A percentile compares a stretch with the other conserved stretches of the same genome.
These are phyloP conservation scores for Aspergillus nanangensis DNA, from an alignment of 495 filamentous ascomycete species.

Conservation along the genomic window DNA sequence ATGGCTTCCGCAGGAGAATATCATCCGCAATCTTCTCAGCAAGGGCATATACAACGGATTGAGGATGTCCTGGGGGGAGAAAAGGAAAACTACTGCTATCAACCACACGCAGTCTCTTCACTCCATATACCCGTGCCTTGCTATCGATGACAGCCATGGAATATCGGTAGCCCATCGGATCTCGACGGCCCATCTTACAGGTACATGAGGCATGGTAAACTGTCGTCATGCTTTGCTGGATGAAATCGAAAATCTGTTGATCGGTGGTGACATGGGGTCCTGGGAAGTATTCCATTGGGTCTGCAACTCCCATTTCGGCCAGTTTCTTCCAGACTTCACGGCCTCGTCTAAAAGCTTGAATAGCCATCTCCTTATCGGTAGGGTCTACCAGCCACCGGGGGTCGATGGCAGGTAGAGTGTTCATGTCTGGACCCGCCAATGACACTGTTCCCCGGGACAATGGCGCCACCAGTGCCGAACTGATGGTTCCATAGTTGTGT, in stretches of 20 bases:
- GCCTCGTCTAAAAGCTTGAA: constrained; percentile 39
- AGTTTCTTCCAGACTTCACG: constrained; percentile 27
- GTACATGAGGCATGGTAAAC: constrained; percentile 48
- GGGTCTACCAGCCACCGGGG: constrained; percentile 41
- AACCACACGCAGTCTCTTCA: constrained; percentile 46
- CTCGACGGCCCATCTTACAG: constrained; percentile 42
- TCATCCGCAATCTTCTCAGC: constrained; percentile 56
- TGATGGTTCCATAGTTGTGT: constrained; percentile 40
- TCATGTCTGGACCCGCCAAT: constrained; percentile 31
- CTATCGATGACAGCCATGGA: constrained; percentile 47
- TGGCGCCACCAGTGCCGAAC: constrained; percentile 38
- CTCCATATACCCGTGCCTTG: constrained; percentile 41
- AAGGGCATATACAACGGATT: constrained; percentile 41
- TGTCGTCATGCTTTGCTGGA: constrained; percentile 33
- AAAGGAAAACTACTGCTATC: constrained; percentile 49
- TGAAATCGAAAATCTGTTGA: constrained; percentile 37
- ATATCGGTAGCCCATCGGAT: too few species aligned
- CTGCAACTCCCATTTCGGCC: constrained; percentile 14
- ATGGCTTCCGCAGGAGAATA: constrained; percentile 19
- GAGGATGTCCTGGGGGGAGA: constrained; percentile 49
- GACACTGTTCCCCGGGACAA: constrained; percentile 49
- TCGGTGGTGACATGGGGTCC: constrained; percentile 39
- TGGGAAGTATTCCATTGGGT: constrained; percentile 35
- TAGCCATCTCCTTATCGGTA: constrained; percentile 37
- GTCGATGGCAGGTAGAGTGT: constrained; percentile 44